Percentiles rank a stretch among this genome's conserved stretches.
Conservation (phyloP, 2,329 filamentous ascomycete genomes). For the Teratosphaeria nubilosa region DNA sequence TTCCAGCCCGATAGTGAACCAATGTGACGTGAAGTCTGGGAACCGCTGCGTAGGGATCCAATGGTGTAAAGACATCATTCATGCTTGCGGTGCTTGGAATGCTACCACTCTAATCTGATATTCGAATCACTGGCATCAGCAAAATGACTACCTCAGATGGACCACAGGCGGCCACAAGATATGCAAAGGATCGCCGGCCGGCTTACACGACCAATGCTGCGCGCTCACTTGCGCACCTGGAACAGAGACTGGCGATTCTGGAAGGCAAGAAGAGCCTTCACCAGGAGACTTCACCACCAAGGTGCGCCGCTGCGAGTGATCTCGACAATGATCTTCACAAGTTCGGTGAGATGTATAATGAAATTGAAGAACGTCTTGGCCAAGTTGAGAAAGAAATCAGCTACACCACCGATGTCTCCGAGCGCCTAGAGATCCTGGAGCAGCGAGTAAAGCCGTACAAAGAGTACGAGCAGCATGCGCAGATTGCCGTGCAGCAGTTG, state of each 20-base stretch:
- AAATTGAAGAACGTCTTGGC: slow-evolving; percentile 1
- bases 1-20: too few species aligned
- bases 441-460: slow-evolving; percentile 5
- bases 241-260: background rate
- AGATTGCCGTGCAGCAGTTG: slow-evolving; percentile 3
- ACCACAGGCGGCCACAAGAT: slow-evolving; percentile 2
- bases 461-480: slow-evolving; percentile 3
- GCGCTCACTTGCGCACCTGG: background rate
- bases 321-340: background rate
- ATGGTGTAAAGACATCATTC: background rate
- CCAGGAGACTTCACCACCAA: background rate
- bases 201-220: background rate
- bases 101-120: background rate
- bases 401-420: background rate
- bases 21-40: background rate
- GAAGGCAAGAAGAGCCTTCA: background rate
- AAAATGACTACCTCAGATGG: slow-evolving; percentile 1
- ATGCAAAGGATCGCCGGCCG: slow-evolving; percentile 4
- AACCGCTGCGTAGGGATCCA: background rate
- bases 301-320: background rate
- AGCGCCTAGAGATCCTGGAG: background rate
- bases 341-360: slow-evolving; percentile 1
- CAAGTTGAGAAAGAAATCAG: background rate
- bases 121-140: background rate
- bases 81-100: background rate